Evolutionary conservation across 2,329 filamentous ascomycete genomes (phyloP), one percentile per base, ranked within the genome.

Genomic region (Ophiostoma tasmaniense): DNA sequence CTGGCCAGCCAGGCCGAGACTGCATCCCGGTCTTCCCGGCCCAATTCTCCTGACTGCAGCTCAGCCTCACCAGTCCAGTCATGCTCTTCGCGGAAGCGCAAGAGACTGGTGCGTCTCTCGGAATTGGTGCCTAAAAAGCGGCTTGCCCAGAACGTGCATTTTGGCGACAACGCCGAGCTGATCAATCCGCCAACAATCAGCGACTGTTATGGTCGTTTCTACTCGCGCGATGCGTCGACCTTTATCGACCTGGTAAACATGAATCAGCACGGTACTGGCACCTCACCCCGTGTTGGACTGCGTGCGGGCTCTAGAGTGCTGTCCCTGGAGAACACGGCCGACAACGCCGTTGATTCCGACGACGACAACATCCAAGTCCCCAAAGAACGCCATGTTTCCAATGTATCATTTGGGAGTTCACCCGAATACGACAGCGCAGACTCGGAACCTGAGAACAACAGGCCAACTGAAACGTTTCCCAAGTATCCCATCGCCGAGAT

Each of bases 181-280:
- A 75, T 74, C 4, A 75, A 77, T 17, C 77, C 81, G 4, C 83
- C 85, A 66, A 83, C 84, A 6, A 78, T 87, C 11, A 80, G 81
- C 50, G 81, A 83, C 67, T 87, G 61, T 10, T n/a, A 5, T 22
- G 76, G 87, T 62, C 81, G 84, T 30, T 80, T 81, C 2, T 90
- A 90, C 74, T 81, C 84, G 66, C 75, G 80, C 14, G 78, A 80
- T 1, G 82, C 82, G 71, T 80, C 79, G 28, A 80, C 86, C 0
- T 89, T 86, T 73, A 68, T 90, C 5, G 88, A 90, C 72, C 75
- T 90, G 0, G 82, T 89, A 6, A 81, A 87, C 71, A 82, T 85
- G 71, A 77, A 81, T 2, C 66, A 75, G 39, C 71, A 74, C 1
- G 70, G 72, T 2, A 73, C 76, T n/a, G 71, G 75, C 3, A 77